Percentiles rank a stretch among this genome's conserved stretches.
Conservation (phyloP, 768 basidiomycete species). For the Cystobasidium onofrii region DNA sequence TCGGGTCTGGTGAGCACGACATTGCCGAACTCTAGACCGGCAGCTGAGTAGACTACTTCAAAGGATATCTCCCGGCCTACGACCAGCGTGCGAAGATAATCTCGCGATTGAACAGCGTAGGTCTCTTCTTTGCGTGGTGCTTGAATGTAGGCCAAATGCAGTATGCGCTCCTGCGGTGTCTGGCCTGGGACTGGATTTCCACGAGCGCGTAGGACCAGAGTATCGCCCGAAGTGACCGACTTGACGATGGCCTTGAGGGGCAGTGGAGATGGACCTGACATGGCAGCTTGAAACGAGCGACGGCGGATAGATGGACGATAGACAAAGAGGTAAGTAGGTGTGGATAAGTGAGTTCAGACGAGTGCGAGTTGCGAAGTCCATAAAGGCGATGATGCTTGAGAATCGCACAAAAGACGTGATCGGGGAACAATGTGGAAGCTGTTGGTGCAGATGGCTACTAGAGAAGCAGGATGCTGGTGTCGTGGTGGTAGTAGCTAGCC, state of each 20-base stretch:
- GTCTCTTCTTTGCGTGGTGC: constrained; percentile 92
- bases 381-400: no score
- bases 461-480: no score
- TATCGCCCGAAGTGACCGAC: constrained; percentile 35
- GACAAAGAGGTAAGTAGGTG: no score
- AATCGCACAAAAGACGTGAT: no score
- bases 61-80: constrained; percentile 90
- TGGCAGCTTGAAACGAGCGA: background rate
- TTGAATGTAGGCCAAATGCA: constrained; percentile 78
- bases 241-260: constrained; percentile 34
- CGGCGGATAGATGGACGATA: background rate
- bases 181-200: background rate
- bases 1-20: constrained; percentile 49
- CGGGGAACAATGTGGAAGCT: no score
- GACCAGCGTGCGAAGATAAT: constrained; percentile 71
- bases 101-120: constrained; percentile 86
- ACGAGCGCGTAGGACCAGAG: constrained; percentile 28
- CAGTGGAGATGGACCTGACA: constrained; percentile 6
- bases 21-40: constrained; percentile 63
- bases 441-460: no score
- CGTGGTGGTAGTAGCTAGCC: no score
- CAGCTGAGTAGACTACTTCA: constrained; percentile 69
- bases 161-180: constrained; percentile 54
- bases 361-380: no score
- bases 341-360: no score